phyloP scores from a whole-genome alignment of 768 basidiomycete genomes.

The Rhodotorula diobovata region DNA sequence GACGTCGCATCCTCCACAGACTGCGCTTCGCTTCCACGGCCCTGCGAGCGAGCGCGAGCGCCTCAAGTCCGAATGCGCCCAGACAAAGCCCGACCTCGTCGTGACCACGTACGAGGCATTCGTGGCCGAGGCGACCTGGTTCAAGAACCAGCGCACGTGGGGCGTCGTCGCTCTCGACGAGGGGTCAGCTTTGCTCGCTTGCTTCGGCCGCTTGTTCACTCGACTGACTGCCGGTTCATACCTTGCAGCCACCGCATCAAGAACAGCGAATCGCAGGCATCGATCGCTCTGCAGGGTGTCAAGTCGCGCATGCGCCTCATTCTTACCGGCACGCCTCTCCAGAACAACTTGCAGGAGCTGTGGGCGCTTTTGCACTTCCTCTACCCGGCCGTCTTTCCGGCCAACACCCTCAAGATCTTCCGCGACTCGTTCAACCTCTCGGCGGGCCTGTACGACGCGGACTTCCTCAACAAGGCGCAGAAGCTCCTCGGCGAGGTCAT shows the following conservation, averaged over 20 bases:
- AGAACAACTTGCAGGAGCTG: conserved; percentile 60
- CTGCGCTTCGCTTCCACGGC: conserved; percentile 62
- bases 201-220: not conserved
- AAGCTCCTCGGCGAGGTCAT: conserved; percentile 52
- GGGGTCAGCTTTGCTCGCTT: conserved; percentile 45
- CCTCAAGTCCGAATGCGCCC: conserved; percentile 54
- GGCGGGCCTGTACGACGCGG: conserved; percentile 55
- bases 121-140: conserved; percentile 58
- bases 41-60: conserved; percentile 56
- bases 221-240: conserved; percentile 47
- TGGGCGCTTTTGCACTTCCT: conserved; percentile 46
- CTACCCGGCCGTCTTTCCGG: conserved; percentile 57
- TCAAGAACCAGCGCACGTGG: conserved; percentile 58
- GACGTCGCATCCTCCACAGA: conserved; percentile 55
- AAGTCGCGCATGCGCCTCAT: conserved; percentile 61
- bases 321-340: conserved; percentile 69
- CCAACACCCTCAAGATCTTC: conserved; percentile 54
- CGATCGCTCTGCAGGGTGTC: conserved; percentile 57
- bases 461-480: conserved; percentile 55
- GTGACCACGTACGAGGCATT: conserved; percentile 68
- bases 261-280: conserved; percentile 59
- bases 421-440: conserved; percentile 57
- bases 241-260: conserved; percentile 62
- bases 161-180: conserved; percentile 60
- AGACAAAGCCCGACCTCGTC: conserved; percentile 51